Percentiles rank a stretch among this genome's conserved stretches.
phyloP scores from a whole-genome alignment of 176 grass and related monocot species.

The Paspalum vaginatum region DNA sequence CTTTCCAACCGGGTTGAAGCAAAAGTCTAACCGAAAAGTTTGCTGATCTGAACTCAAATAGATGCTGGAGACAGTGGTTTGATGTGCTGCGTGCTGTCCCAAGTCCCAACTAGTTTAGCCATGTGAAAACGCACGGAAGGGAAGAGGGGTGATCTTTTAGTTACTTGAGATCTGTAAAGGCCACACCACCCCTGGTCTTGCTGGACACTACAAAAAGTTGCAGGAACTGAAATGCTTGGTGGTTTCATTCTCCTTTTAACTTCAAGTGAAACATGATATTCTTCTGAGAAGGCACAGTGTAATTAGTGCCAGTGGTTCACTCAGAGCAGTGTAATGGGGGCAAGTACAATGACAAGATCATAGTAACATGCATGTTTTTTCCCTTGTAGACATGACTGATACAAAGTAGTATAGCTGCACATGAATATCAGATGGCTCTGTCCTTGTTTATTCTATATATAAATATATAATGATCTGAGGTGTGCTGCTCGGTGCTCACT shows the following conservation, averaged over 20 bases:
- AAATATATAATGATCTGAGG: conserved; percentile 16
- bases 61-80: conserved; percentile 39
- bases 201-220: conserved; percentile 30
- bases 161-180: conserved; percentile 45
- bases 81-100: conserved; percentile 24
- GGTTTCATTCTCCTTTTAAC: conserved; percentile 35
- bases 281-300: conserved; percentile 15
- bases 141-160: conserved; percentile 38
- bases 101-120: conserved; percentile 26
- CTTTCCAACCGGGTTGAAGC: conserved; percentile 45
- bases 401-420: conserved; percentile 11
- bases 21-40: conserved; percentile 54
- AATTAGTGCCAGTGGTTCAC: conserved; percentile 27
- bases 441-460: conserved; percentile 28
- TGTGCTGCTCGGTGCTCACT: conserved; percentile 36
- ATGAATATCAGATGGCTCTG: conserved; percentile 21
- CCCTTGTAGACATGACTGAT: conserved; percentile 43
- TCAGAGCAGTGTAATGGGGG: conserved; percentile 20
- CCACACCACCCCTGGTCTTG: conserved; percentile 13
- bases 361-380: conserved; percentile 20
- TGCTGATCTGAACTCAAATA: conserved; percentile 51
- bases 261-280: conserved; percentile 37
- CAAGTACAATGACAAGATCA: conserved; percentile 30
- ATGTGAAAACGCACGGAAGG: conserved; percentile 40
- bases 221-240: conserved; percentile 24